A percentile compares a stretch with the other conserved stretches of the same genome.
These are phyloP conservation scores for Escovopsis sp. DNA, from an alignment of 2,329 filamentous ascomycete genomes.

Conservation along the genomic window DNA sequence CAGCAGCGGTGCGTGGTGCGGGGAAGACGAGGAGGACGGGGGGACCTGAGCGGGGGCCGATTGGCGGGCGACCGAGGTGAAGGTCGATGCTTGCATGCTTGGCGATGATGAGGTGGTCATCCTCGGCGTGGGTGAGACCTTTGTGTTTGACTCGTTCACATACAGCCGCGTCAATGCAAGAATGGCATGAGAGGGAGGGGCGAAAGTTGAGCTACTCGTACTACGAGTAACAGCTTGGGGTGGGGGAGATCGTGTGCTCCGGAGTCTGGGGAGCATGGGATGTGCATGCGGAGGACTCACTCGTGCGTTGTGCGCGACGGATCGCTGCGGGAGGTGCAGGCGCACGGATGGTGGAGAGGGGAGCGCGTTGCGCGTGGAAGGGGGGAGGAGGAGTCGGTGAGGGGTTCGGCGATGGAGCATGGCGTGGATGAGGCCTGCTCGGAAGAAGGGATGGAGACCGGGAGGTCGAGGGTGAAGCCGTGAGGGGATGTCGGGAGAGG, in stretches of 20 bases:
- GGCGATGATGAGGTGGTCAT: neutral
- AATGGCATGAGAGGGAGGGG: too few species aligned
- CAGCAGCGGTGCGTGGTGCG: constrained; percentile 3
- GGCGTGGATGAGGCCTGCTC: neutral
- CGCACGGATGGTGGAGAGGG: neutral
- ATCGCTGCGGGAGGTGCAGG: neutral
- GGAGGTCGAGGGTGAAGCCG: too few species aligned
- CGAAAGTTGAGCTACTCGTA: too few species aligned
- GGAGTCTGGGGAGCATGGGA: too few species aligned
- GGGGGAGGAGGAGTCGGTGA: constrained; percentile 2
- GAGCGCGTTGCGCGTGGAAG: neutral
- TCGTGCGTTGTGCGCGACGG: neutral
- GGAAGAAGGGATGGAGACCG: neutral
- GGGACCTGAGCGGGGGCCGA: neutral
- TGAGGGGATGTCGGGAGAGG: too few species aligned
- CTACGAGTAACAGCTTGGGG: neutral
- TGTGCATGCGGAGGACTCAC: too few species aligned
- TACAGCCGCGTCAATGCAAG: too few species aligned
- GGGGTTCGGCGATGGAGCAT: neutral
- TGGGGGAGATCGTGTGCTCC: too few species aligned
- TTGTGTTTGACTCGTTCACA: too few species aligned
- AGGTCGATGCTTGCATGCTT: neutral
- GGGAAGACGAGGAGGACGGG: neutral
- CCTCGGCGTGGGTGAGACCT: neutral
- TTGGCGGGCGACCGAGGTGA: neutral